Conservation (phyloP, 2,329 filamentous ascomycete genomes). For the Colletotrichum incanum region DNA sequence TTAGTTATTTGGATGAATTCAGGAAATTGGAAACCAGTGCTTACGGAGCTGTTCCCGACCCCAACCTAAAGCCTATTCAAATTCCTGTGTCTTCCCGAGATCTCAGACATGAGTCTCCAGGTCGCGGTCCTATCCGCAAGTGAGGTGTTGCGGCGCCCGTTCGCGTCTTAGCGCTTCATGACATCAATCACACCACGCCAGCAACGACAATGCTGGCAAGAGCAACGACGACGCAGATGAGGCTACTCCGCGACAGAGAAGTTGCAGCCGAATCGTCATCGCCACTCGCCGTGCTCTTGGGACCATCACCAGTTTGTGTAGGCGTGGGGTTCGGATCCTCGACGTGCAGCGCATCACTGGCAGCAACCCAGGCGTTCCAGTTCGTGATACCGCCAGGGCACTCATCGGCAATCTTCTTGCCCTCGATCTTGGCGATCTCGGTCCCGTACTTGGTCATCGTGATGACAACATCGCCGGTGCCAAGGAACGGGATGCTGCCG, state of each 20-base stretch:
- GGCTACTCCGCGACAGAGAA: neutral
- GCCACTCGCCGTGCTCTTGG: conserved; percentile 15
- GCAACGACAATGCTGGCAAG: conserved; percentile 7
- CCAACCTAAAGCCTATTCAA: neutral
- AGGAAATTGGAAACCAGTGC: neutral
- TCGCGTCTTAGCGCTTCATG: neutral
- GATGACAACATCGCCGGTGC: conserved; percentile 52
- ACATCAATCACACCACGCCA: neutral
- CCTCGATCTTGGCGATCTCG: conserved; percentile 39
- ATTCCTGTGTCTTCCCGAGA: neutral
- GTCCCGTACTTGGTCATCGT: conserved; percentile 49
- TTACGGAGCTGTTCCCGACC: neutral
- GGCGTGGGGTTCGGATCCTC: conserved; percentile 36
- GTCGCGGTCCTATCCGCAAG: too few species aligned
- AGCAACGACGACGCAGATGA: neutral
- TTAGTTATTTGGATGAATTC: neutral
- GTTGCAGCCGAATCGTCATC: conserved; percentile 9
- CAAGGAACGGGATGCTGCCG: conserved; percentile 48
- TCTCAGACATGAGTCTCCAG: neutral
- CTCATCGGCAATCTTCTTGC: conserved; percentile 23
- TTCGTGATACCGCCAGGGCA: conserved; percentile 39
- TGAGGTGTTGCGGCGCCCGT: neutral
- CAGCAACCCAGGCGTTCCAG: conserved; percentile 44
- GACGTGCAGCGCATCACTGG: conserved; percentile 30
- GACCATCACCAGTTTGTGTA: conserved; percentile 32